phyloP scores from a whole-genome alignment of 177 flowering plant genomes.

The Telopea speciosissima region DNA sequence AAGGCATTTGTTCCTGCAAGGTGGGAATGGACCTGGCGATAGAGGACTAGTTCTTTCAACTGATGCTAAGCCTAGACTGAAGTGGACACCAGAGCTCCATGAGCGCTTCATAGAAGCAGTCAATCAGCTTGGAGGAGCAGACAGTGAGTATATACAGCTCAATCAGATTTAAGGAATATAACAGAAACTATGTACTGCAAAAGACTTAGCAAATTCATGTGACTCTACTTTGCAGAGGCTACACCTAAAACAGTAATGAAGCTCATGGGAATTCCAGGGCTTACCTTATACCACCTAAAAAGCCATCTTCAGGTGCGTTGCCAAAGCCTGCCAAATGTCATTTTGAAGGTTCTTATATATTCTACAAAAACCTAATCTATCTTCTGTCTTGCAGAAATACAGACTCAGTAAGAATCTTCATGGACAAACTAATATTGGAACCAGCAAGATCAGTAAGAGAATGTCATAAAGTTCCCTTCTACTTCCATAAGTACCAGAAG shows the following conservation, averaged over 20 bases:
- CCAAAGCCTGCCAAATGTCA: background rate
- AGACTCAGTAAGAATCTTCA: constrained; percentile 80
- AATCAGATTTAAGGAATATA: constrained; percentile 2
- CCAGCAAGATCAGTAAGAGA: constrained; percentile 53
- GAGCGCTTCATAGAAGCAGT: constrained; percentile 89
- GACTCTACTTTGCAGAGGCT: constrained; percentile 59
- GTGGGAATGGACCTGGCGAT: constrained; percentile 61
- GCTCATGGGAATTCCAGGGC: constrained; percentile 94
- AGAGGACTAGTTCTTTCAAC: constrained; percentile 91
- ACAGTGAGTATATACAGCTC: constrained; percentile 57
- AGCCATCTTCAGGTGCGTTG: constrained; percentile 90
- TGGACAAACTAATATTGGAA: constrained; percentile 53
- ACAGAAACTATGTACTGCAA: background rate
- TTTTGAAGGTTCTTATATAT: background rate
- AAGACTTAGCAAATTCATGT: constrained; percentile 9
- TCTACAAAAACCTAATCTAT: constrained; percentile 3
- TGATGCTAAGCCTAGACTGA: constrained; percentile 92
- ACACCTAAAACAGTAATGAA: constrained; percentile 94
- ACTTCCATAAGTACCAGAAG: background rate
- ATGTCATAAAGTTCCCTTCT: constrained; percentile 2
- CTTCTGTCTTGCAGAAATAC: constrained; percentile 57
- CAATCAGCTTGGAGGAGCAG: constrained; percentile 96
- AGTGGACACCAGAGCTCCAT: constrained; percentile 96
- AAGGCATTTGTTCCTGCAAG: constrained; percentile 65
- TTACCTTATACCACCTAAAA: constrained; percentile 90